A percentile compares a stretch with the other conserved stretches of the same genome.
Conservation (phyloP, 306 rosid genomes). For the Leucaena leucocephala region DNA sequence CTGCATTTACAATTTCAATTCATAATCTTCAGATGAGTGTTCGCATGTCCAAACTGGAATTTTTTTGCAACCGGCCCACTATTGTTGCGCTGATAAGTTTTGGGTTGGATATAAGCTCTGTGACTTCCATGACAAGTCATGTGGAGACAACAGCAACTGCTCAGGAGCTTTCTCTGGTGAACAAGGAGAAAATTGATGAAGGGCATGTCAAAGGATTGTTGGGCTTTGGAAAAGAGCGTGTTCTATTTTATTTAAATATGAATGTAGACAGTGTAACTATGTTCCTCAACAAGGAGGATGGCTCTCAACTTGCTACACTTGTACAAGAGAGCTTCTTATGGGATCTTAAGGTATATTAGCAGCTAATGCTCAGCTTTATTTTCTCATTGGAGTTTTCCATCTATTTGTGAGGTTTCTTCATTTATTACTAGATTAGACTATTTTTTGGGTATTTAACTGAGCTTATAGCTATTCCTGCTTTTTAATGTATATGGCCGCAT, state of each 20-base stretch:
- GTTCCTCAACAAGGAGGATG: slow-evolving; percentile 95
- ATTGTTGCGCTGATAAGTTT: slow-evolving; percentile 18
- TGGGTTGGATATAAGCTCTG: slow-evolving; percentile 20
- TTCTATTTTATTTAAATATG: slow-evolving; percentile 79
- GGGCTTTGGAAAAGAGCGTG: slow-evolving; percentile 90
- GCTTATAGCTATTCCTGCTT: not conserved
- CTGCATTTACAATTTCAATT: slow-evolving; percentile 36
- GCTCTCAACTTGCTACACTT: slow-evolving; percentile 81
- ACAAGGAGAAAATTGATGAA: slow-evolving; percentile 73
- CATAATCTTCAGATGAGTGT: slow-evolving; percentile 47
- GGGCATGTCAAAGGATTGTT: slow-evolving; percentile 81
- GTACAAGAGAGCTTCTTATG: slow-evolving; percentile 88
- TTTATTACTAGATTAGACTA: slow-evolving; percentile 1
- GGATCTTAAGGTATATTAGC: slow-evolving; percentile 72
- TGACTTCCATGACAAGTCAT: no score
- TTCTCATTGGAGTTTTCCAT: slow-evolving; percentile 19
- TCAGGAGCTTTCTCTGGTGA: slow-evolving; percentile 52
- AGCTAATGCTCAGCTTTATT: slow-evolving; percentile 4
- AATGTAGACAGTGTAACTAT: slow-evolving; percentile 85
- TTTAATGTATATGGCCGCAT: not conserved
- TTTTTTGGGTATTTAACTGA: not conserved
- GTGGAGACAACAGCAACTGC: not conserved
- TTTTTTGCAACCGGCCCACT: slow-evolving; percentile 25
- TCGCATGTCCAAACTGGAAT: slow-evolving; percentile 30
- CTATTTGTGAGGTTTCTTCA: slow-evolving; percentile 7